Conservation (phyloP, 2,329 filamentous ascomycete species). For the Trichoderma lentiforme region DNA sequence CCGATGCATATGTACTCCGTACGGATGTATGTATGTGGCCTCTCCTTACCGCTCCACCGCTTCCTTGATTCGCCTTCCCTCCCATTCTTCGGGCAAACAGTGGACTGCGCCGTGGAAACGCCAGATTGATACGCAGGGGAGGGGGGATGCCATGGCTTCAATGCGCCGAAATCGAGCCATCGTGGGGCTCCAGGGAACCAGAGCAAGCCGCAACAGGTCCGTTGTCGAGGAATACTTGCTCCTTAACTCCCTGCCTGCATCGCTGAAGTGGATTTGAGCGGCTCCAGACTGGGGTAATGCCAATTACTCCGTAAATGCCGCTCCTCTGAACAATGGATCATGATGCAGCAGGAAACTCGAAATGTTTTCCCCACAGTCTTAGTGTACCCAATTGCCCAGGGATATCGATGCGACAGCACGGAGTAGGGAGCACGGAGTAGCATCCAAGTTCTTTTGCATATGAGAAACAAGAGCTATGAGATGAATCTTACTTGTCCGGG, state of each 20-base stretch:
- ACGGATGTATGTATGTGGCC: not conserved
- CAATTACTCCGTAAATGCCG: conserved; percentile 3
- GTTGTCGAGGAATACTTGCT: not conserved
- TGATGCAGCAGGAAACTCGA: not conserved
- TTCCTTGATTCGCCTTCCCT: not conserved
- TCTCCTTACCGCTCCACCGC: conserved; percentile 3
- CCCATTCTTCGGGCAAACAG: not conserved
- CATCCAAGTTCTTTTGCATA: not conserved
- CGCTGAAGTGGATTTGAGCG: not conserved
- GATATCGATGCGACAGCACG: not conserved
- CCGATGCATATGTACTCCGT: conserved; percentile 11
- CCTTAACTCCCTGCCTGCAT: not conserved
- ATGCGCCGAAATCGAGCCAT: conserved; percentile 13
- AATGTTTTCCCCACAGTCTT: not conserved
- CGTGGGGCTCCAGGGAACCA: conserved; percentile 5
- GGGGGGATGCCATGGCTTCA: not conserved
- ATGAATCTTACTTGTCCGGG: not conserved
- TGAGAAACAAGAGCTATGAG: not conserved
- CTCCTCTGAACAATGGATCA: not conserved
- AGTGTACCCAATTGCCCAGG: not conserved
- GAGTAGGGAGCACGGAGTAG: not conserved
- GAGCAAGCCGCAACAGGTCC: not conserved
- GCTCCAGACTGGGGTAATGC: not conserved
- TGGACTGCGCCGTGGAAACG: not conserved
- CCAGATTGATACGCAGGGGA: not conserved